Evolutionary conservation across 2,329 filamentous ascomycete species (phyloP).

Genomic region (Trichoderma asperellum): DNA sequence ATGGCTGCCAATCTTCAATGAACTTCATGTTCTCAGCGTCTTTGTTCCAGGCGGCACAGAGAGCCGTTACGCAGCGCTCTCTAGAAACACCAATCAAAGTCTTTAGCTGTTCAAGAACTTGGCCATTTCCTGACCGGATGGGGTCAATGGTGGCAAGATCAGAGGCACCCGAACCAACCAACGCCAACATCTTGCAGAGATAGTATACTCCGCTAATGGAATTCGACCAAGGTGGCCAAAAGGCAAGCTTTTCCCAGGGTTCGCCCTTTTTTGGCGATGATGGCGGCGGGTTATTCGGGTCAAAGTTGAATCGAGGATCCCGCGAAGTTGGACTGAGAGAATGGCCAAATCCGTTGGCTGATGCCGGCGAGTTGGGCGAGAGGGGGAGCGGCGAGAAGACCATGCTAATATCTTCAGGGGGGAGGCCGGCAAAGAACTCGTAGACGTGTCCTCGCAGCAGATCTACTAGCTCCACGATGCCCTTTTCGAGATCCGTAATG

Average conservation of each 20-base stretch:
- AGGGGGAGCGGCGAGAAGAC: conserved; percentile 79
- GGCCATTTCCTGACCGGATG: conserved; percentile 59
- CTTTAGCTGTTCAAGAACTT: conserved; percentile 72
- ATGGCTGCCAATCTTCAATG: conserved; percentile 90
- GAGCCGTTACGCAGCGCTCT: conserved; percentile 81
- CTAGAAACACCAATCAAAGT: conserved; percentile 75
- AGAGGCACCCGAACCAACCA: conserved; percentile 84
- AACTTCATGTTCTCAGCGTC: conserved; percentile 92
- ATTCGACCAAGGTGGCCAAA: conserved; percentile 94
- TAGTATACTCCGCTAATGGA: conserved; percentile 92
- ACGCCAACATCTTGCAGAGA: conserved; percentile 75
- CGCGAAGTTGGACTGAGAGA: conserved; percentile 60
- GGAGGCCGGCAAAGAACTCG: conserved; percentile 83
- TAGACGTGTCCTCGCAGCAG: conserved; percentile 79
- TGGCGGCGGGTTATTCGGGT: conserved; percentile 74
- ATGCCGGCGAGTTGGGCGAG: conserved; percentile 61
- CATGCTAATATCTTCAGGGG: conserved; percentile 86
- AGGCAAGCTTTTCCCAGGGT: conserved; percentile 89
- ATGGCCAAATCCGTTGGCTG: conserved; percentile 40
- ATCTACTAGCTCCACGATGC: conserved; percentile 79
- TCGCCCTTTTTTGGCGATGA: conserved; percentile 80
- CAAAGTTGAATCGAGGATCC: conserved; percentile 79
- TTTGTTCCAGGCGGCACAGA: conserved; percentile 89
- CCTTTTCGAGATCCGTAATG: conserved; percentile 72
- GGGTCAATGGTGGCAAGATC: conserved; percentile 80